Evolutionary conservation across 345 rosid species (phyloP).

Genomic region (Capsella bursapastoris): DNA sequence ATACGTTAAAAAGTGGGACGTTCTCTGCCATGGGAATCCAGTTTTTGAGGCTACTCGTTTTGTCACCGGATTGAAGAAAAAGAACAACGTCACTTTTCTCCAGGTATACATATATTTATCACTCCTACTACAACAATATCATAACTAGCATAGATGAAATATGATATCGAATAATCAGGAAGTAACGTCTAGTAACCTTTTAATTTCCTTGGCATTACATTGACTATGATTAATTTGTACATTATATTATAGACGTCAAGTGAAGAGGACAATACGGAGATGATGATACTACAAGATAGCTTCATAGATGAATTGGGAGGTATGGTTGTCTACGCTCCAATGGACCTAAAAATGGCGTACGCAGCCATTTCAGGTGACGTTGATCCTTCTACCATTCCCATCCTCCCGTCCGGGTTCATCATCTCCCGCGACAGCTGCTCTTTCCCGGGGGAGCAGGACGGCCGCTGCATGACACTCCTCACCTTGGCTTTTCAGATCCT

Average conservation of each 20-base stretch:
- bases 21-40: constrained; percentile 57
- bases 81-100: constrained; percentile 55
- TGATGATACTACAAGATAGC: constrained; percentile 71
- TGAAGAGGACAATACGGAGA: constrained; percentile 23
- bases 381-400: constrained; percentile 49
- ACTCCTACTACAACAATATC: background rate
- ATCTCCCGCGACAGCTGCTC: constrained; percentile 56
- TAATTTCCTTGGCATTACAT: background rate
- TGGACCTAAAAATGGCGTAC: constrained; percentile 51
- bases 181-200: background rate
- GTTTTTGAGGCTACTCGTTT: constrained; percentile 56
- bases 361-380: constrained; percentile 47
- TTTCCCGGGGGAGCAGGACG: background rate
- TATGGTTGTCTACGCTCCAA: constrained; percentile 66
- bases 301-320: constrained; percentile 57
- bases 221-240: background rate
- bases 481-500: constrained; percentile 76
- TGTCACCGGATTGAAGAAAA: constrained; percentile 50
- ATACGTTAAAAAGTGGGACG: constrained; percentile 69
- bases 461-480: constrained; percentile 44
- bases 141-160: too few species aligned
- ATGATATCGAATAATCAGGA: background rate
- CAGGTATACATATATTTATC: constrained; percentile 46
- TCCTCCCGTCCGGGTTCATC: constrained; percentile 85
- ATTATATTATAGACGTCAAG: constrained; percentile 21